Conservation (phyloP, 805 yeast species). For the Candida hispaniensis region DNA sequence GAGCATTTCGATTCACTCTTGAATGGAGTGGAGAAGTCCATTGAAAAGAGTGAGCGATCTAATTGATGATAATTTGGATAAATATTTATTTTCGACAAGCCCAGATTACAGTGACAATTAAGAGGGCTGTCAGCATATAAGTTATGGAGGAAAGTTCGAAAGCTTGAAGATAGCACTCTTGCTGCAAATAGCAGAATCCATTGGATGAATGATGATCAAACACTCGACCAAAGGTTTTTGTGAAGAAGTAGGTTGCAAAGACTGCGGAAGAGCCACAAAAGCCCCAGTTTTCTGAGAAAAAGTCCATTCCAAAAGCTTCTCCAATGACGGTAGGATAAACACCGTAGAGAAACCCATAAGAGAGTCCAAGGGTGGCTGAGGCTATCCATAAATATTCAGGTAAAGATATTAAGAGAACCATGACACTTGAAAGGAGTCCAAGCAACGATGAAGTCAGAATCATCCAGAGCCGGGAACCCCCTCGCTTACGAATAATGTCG, state of each 20-base stretch:
- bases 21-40: constrained; percentile 9
- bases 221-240: constrained; percentile 49
- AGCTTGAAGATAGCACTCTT: constrained; percentile 5
- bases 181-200: constrained; percentile 6
- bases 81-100: no score
- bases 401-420: constrained; percentile 33
- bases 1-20: constrained; percentile 10
- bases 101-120: no score
- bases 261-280: constrained; percentile 55
- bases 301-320: constrained; percentile 54
- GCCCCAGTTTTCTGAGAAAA: constrained; percentile 67
- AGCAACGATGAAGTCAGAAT: constrained; percentile 44
- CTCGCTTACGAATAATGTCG: constrained; percentile 42
- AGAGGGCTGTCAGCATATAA: no score
- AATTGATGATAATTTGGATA: no score
- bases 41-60: constrained; percentile 1
- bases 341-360: constrained; percentile 65
- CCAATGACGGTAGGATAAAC: constrained; percentile 60
- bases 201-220: constrained; percentile 36
- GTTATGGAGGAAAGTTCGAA: no score
- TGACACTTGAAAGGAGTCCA: constrained; percentile 39
- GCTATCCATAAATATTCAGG: constrained; percentile 35
- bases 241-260: constrained; percentile 46
- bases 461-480: constrained; percentile 44
- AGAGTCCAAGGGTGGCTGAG: constrained; percentile 51